Base-by-base conservation (phyloP, 768 basidiomycete genomes). In the Coprinopsis sp. region DNA sequence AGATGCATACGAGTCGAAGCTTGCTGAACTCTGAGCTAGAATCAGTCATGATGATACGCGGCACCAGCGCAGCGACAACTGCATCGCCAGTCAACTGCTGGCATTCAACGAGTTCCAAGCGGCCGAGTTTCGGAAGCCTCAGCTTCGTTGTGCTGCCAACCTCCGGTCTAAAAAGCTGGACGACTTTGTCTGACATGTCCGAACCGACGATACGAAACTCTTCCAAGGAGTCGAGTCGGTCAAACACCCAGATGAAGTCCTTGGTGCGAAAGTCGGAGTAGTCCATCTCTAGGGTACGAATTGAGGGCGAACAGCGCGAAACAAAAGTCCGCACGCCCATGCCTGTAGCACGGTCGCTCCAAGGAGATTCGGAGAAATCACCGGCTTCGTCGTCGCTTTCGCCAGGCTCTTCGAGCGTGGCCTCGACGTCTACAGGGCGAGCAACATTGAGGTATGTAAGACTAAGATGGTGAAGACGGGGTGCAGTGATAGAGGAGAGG, bases 251-350 rank as follows among this genome's bases (percentile, higher is more conserved):
- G 24, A 56, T 59, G 58, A 90, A 90, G 58, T 90, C 87, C 64
- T 87, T 89, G 25, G 86, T 89, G 36, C 86, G 82, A 79, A 87
- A 82, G 64, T 89, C 87, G 44, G 83, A 82, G 54, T 81, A 84
- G 55, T 89, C 82, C 87, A 90, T 89, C 58, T 83, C 76, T 19
- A 89, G 74, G 25, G 79, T 62, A 38, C 71, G 71, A 31, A 90
- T 65, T 12, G 83, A 83, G 2, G 87, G 87, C 39, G 66, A 67
- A 47, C 74, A 82, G 8, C 82, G 77, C 7, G 64, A 57, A 25
- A 88, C 72, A 45, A 90, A 74, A 36, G 67, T 72, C 23, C 87
- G 80, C 18, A 90, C 64, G 10, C 87, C 87, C 84, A 88, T 85
- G 18, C 87, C 87, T 2, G 84, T 89, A 18, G 83, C 83, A 38